Percentiles rank a stretch among this genome's conserved stretches.
Evolutionary conservation across 192 early-diverging fungal species (phyloP).

Genomic region (Linnemannia elongata): DNA sequence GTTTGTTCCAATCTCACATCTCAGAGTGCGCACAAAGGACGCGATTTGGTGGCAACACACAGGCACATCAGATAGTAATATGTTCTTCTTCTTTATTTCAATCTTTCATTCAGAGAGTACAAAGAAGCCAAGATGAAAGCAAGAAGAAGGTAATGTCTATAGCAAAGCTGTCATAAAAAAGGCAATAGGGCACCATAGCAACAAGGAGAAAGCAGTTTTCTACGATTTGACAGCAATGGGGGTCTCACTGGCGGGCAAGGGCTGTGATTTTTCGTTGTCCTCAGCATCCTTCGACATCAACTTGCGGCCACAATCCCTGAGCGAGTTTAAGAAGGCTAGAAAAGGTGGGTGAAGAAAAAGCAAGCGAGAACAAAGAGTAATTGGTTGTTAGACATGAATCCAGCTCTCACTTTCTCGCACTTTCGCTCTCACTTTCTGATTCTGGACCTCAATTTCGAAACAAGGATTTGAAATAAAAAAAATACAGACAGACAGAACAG

Average conservation of each 20-base stretch:
- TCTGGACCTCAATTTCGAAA: not conserved
- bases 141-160: not conserved
- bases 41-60: constrained; percentile 8
- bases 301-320: constrained; percentile 7
- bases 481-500: not conserved
- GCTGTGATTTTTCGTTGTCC: not conserved
- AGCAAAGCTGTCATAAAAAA: not conserved
- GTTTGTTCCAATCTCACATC: not conserved
- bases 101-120: not conserved
- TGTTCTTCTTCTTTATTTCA: not conserved
- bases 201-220: not conserved
- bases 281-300: constrained; percentile 22
- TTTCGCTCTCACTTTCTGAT: not conserved
- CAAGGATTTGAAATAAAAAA: not conserved
- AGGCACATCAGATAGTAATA: not conserved
- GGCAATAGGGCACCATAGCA: not conserved
- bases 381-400: not conserved
- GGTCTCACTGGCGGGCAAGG: not conserved
- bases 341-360: not conserved
- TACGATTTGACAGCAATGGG: constrained; percentile 16
- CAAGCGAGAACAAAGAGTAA: not conserved
- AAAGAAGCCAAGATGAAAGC: not conserved
- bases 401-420: not conserved
- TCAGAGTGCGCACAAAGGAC: not conserved
- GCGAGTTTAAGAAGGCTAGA: constrained; percentile 11